A percentile compares a stretch with the other conserved stretches of the same genome.
phyloP scores from a whole-genome alignment of 1,284 basidiomycete species.

The Trichosporon faecale region DNA sequence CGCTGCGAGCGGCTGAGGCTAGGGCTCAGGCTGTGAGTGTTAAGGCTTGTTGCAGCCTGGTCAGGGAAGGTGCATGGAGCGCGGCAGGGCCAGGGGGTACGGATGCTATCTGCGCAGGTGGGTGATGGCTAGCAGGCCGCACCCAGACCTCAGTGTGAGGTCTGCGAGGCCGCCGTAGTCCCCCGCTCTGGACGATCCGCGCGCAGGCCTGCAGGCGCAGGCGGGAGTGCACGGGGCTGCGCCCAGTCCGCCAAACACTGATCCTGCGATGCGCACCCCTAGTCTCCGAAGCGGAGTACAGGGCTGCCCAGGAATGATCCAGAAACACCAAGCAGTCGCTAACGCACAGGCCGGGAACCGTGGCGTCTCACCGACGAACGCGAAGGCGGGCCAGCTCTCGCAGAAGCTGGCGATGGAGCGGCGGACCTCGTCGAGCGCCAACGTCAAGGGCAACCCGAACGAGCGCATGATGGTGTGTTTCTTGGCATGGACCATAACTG shows the following conservation, averaged over 20 bases:
- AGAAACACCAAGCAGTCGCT: too few relatives aligned
- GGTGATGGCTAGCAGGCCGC: background rate
- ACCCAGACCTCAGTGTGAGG: background rate
- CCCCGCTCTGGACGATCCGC: background rate
- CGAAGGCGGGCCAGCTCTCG: conserved; percentile 46
- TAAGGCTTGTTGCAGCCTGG: background rate
- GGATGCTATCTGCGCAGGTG: background rate
- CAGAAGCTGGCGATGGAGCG: conserved; percentile 44
- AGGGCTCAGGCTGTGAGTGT: background rate
- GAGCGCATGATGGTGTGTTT: conserved; percentile 48
- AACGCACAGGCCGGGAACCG: conserved; percentile 40
- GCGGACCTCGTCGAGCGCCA: conserved; percentile 20
- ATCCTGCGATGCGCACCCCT: background rate
- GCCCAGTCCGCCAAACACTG: background rate
- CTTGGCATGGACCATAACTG: background rate
- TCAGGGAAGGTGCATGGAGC: background rate
- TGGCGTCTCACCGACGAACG: conserved; percentile 45
- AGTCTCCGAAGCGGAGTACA: background rate
- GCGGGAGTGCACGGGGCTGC: background rate
- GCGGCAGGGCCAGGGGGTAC: background rate
- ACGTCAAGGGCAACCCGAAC: conserved; percentile 22
- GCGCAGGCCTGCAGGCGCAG: background rate
- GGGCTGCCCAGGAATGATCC: background rate
- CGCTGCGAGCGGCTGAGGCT: background rate
- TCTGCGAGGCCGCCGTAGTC: background rate